phyloP scores from a whole-genome alignment of 2,329 filamentous ascomycete species.

The Geoglossum cookeanum region DNA sequence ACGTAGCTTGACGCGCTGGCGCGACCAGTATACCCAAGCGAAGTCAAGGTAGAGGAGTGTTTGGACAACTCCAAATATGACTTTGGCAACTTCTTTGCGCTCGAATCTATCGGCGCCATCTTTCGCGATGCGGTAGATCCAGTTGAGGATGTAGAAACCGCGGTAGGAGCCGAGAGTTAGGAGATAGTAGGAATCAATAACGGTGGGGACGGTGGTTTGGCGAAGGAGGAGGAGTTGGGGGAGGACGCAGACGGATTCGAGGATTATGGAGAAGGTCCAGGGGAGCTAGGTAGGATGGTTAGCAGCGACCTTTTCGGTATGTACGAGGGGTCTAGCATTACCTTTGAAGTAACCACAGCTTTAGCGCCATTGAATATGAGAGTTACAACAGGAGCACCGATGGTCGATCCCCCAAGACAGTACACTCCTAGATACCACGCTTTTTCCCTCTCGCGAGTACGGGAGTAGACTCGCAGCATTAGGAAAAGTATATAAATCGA shows the following conservation, averaged over 20 bases:
- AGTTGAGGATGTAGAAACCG: slow-evolving; percentile 77
- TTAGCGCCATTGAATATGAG: slow-evolving; percentile 38
- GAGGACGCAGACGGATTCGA: slow-evolving; percentile 79
- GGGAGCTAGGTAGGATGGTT: slow-evolving; percentile 35
- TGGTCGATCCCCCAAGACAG: slow-evolving; percentile 43
- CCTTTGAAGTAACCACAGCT: slow-evolving; percentile 33
- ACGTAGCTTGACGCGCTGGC: slow-evolving; percentile 84
- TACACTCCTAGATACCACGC: slow-evolving; percentile 79
- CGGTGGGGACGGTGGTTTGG: slow-evolving; percentile 87
- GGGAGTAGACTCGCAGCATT: slow-evolving; percentile 72
- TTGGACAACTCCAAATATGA: slow-evolving; percentile 77
- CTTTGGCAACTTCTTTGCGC: slow-evolving; percentile 35
- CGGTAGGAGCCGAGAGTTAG: slow-evolving; percentile 74
- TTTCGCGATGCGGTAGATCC: slow-evolving; percentile 53
- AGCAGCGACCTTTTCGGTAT: background rate
- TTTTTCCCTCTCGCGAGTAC: slow-evolving; percentile 76
- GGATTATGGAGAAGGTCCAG: slow-evolving; percentile 77
- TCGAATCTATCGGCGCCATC: slow-evolving; percentile 36
- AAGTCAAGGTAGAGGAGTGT: slow-evolving; percentile 85
- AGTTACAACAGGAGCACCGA: slow-evolving; percentile 47
- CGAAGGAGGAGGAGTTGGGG: slow-evolving; percentile 82
- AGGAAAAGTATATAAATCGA: slow-evolving; percentile 72
- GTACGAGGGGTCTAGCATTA: slow-evolving; percentile 12
- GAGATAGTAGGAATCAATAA: slow-evolving; percentile 94
- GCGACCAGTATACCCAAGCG: slow-evolving; percentile 88